These are phyloP conservation scores for Trichomonascaceae sp. DNA, from an alignment of 1,139 yeast species.

Conservation along the genomic window DNA sequence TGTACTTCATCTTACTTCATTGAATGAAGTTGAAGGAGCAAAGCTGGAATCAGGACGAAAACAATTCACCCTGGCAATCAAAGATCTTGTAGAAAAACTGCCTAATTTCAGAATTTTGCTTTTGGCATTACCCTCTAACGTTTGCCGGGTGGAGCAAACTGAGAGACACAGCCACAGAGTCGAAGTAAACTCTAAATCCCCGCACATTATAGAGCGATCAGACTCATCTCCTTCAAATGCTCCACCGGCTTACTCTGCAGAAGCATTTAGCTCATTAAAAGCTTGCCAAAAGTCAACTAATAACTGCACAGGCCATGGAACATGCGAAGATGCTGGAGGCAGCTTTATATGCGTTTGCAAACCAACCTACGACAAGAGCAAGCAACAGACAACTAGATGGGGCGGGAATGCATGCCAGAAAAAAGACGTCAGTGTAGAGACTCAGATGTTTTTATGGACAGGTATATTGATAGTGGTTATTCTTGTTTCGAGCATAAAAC, in stretches of 20 bases:
- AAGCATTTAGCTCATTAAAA: conserved; percentile 35
- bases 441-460: conserved; percentile 65
- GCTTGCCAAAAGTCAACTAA: conserved; percentile 50
- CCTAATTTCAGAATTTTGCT: conserved; percentile 16
- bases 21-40: conserved; percentile 9
- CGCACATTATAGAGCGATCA: not conserved
- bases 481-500: conserved; percentile 49
- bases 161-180: not conserved
- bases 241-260: not conserved
- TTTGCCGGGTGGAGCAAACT: conserved; percentile 14
- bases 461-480: conserved; percentile 42
- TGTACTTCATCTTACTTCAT: conserved; percentile 10
- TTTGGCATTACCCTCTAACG: conserved; percentile 20
- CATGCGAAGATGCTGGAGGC: conserved; percentile 41
- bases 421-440: conserved; percentile 57
- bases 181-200: not conserved
- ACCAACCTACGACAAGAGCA: conserved; percentile 42
- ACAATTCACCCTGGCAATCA: conserved; percentile 7
- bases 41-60: conserved; percentile 11
- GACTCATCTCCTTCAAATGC: not conserved
- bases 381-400: conserved; percentile 54
- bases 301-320: conserved; percentile 60
- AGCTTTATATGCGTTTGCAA: conserved; percentile 50
- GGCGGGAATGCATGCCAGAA: conserved; percentile 62
- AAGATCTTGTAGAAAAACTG: conserved; percentile 11